Percentiles rank a stretch among this genome's conserved stretches.
phyloP scores from a whole-genome alignment of 2,329 filamentous ascomycete species.

The Venturia aucupariae region DNA sequence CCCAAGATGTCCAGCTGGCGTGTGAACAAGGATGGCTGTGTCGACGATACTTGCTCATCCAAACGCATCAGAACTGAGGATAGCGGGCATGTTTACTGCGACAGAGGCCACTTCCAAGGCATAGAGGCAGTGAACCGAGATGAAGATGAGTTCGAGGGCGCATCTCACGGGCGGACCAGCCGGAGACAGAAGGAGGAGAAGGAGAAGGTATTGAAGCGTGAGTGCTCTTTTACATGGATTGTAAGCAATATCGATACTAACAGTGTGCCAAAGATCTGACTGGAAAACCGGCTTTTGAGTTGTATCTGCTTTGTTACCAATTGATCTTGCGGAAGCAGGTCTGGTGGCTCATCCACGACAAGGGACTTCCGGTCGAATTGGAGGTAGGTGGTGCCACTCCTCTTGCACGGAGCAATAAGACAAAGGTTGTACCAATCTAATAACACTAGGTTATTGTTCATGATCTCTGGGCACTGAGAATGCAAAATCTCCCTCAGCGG shows the following conservation, averaged over 20 bases:
- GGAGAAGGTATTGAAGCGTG: conserved; percentile 10
- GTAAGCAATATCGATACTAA: not conserved
- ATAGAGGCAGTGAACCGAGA: not conserved
- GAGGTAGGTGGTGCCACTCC: conserved; percentile 42
- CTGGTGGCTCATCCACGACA: conserved; percentile 58
- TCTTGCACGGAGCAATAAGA: conserved; percentile 8
- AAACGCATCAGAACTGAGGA: not conserved
- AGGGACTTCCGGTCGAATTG: conserved; percentile 60
- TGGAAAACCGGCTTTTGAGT: conserved; percentile 61
- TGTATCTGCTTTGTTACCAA: conserved; percentile 80
- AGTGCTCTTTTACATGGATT: not conserved
- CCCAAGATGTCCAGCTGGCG: not conserved
- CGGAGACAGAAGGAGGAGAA: conserved; percentile 9
- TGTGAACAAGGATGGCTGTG: conserved; percentile 10
- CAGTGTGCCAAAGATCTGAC: conserved; percentile 34
- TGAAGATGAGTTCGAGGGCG: conserved; percentile 13
- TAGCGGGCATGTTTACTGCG: conserved; percentile 1
- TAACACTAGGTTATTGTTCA: conserved; percentile 48
- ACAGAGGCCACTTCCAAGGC: conserved; percentile 6
- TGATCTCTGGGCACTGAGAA: conserved; percentile 76
- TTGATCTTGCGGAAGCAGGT: conserved; percentile 76
- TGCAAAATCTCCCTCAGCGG: conserved; percentile 47
- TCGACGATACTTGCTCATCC: conserved; percentile 10
- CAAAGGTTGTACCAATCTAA: conserved; percentile 15
- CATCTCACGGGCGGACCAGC: not conserved